Evolutionary conservation across 768 basidiomycete species (phyloP).

Genomic region (Roridomyces roridus): DNA sequence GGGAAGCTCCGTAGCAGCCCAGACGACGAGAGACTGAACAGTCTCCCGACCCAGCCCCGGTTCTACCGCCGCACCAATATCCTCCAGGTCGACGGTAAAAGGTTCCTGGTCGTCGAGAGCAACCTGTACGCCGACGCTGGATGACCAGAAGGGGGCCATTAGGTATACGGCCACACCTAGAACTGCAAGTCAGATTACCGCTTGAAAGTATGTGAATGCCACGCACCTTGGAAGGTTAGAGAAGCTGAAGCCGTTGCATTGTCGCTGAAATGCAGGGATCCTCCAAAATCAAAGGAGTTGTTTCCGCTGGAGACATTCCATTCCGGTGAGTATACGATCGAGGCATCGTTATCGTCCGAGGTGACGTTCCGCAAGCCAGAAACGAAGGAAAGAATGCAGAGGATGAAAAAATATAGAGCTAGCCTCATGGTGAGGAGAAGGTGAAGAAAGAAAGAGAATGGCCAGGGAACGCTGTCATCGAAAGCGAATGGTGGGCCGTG

Average conservation of each 20-base stretch:
- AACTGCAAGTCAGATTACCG: neutral
- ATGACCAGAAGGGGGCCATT: slow-evolving; percentile 13
- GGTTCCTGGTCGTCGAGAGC: slow-evolving; percentile 11
- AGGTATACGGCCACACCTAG: slow-evolving; percentile 19
- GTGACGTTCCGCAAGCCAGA: slow-evolving; percentile 19
- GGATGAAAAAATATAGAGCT: slow-evolving; percentile 1
- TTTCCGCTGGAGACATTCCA: slow-evolving; percentile 8
- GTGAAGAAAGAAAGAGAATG: neutral
- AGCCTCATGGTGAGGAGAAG: slow-evolving; percentile 12
- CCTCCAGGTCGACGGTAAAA: slow-evolving; percentile 6
- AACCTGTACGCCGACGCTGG: slow-evolving; percentile 5
- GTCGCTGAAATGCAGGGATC: slow-evolving; percentile 12
- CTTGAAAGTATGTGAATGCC: neutral
- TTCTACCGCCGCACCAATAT: neutral
- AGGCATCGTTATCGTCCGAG: slow-evolving; percentile 15
- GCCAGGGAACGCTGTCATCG: slow-evolving; percentile 9
- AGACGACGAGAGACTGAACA: slow-evolving; percentile 6
- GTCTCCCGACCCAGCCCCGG: neutral
- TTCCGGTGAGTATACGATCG: slow-evolving; percentile 12
- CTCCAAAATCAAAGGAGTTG: slow-evolving; percentile 17
- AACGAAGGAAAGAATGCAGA: slow-evolving; percentile 14
- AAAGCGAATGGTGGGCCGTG: neutral
- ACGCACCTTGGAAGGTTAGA: slow-evolving; percentile 10
- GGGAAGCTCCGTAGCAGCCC: slow-evolving; percentile 3
- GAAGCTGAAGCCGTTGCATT: slow-evolving; percentile 6